These are phyloP conservation scores for Xylariaceae sp. DNA, from an alignment of 2,329 filamentous ascomycete genomes.

Conservation along the genomic window DNA sequence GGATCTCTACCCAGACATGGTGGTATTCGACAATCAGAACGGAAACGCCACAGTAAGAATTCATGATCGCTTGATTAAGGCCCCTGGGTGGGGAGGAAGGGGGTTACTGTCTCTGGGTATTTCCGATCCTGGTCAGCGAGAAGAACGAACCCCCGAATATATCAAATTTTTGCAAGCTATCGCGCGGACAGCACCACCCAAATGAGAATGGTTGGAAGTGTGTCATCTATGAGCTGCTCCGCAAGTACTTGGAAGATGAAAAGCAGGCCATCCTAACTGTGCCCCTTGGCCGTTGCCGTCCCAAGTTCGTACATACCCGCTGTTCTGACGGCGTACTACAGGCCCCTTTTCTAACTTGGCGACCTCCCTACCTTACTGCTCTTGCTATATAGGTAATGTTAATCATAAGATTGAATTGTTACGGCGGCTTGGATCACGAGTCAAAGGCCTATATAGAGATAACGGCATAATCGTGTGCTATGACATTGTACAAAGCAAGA, in stretches of 20 bases:
- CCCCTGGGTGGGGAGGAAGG: constrained; percentile 2
- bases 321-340: not conserved
- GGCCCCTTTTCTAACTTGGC: not conserved
- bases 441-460: not conserved
- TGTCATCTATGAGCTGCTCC: not conserved
- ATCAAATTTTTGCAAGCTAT: not conserved
- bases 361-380: not conserved
- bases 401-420: not conserved
- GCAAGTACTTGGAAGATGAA: not conserved
- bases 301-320: not conserved
- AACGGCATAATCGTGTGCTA: constrained; percentile 8
- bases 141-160: not conserved
- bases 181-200: not conserved
- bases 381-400: not conserved
- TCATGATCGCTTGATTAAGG: no score
- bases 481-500: not conserved
- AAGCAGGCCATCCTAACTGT: not conserved
- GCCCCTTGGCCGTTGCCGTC: not conserved
- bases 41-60: no score
- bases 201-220: not conserved
- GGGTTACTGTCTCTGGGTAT: constrained; percentile 14
- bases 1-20: constrained; percentile 5
- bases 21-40: no score
- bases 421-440: not conserved
- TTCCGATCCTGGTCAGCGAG: not conserved